Base-by-base conservation (phyloP, 305 asterid species). In the Ilex paraguariensis region DNA sequence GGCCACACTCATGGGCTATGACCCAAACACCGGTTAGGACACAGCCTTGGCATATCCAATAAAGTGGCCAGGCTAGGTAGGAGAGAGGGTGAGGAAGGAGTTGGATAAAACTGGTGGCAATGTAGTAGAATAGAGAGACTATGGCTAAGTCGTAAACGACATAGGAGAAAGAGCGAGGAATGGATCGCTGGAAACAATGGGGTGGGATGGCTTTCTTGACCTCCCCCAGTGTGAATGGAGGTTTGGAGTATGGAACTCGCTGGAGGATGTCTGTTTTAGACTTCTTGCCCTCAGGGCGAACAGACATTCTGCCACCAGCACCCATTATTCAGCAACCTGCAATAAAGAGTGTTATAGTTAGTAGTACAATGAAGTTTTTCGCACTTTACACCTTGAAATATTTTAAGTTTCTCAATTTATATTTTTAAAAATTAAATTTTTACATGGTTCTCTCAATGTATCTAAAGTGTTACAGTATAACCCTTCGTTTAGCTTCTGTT, bases 201-300 rank as follows among this genome's bases (percentile, higher is more conserved):
- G 89, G 87, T 15, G 95, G 96, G 76, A 89, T 86, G 77, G 95
- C 83, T 75, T 84, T 86, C 85, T 89, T 89, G 46, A 89, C 21
- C 11, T 84, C 89, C 6, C 95, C 91, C 0, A 84, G 75, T 3
- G 91, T 72, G 68, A 89, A 89, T 14, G 95, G 93, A 55, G 97
- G 97, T 69, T 80, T 89, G n/a, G 88, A 54, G 70, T 67, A 72
- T 36, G 42, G 42, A 36, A 36, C 42, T 36, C 42, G 42, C 42
- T 36, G 42, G 42, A 36, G 42, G 42, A 36, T 8, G 42, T 36
- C 42, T 5, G 42, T 5, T 36, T 36, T 36, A 2, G 42, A 36
- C 42, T 36, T 36, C 42, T 36, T 36, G 42, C 42, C 42, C 42
- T 36, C 42, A 36, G 42, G 4, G 42, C 42, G 42, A 36, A 36